Evolutionary conservation across 495 filamentous ascomycete species (phyloP), one percentile per base, ranked within the genome.

Genomic region (Neurospora sp.): DNA sequence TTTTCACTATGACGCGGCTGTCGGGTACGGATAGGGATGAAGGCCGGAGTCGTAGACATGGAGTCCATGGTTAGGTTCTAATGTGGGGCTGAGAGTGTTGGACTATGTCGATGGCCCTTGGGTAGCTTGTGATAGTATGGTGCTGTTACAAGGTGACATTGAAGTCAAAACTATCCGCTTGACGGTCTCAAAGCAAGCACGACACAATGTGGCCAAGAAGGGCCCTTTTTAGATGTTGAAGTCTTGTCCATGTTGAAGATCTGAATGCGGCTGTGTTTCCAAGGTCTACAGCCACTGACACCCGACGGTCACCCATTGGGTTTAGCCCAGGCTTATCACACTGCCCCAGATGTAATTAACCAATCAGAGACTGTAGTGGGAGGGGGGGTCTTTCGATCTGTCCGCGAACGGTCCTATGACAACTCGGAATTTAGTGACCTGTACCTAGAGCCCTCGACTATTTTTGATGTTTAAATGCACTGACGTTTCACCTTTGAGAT

Each of bases 21-120:
- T 73, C 84, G 78, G 70, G 83, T 79, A 73, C 81, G 82, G 75
- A 86, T 79, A 37, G 82, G 81, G 27, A 85, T 80, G 74, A 84
- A 86, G 22, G 82, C 75, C 65, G 77, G 71, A 38, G 70, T 75
- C 12, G 53, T 4, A 65, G 53, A 22, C 20, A 22, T 22, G 20
- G 20, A 65, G 14, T 65, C 53, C 53, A 65, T 65, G 17, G 9
- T 20, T 8, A 45, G 17, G 42, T 3, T 20, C 42, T 45, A 45
- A 53, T 1, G 0, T 12, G 10, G 5, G 20, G 1, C 7, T 14
- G 20, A 27, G 20, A 2, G 4, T 14, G 5, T 22, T 59, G 48
- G 48, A 59, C 45, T 53, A 4, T 53, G n/a, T 53, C 8, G 20
- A 53, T 53, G 45, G 45, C 45, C 45, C 20, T 22, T 1, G 45